Base-by-base conservation (phyloP, 345 rosid genomes). In the Cardamine chenopodiifolia region DNA sequence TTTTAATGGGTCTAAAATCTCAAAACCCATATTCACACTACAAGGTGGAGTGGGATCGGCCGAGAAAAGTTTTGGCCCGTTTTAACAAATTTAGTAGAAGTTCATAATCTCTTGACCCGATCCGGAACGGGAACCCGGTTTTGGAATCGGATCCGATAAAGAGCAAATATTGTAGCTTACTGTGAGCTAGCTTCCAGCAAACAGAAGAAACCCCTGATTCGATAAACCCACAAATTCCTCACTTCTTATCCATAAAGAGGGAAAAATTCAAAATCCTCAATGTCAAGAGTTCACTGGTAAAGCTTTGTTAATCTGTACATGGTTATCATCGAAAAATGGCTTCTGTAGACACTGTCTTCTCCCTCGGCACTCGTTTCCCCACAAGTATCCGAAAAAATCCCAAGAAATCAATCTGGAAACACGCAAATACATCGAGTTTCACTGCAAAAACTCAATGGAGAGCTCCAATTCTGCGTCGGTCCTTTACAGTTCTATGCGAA, bases 401-500 rank as follows among this genome's bases (percentile, higher is more conserved):
- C 35, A 35, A 76, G 18, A 82, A 32, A 56, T 54, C 68, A 28
- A 71, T 78, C 23, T 37, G 79, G 6, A 61, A 28, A 66, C 66
- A 34, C 20, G 22, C 59, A 3, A 32, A 15, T 12, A 8, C 80
- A 34, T 57, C 66, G 9, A 69, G 7, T 70, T 83, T 73, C 18
- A 47, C 71, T 20, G 74, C 80, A 7, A 84, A 57, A 59, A 59
- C 56, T 59, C 72, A 39, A 47, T 66, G 80, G 14, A 78, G 79
- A 59, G 55, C 84, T 53, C 80, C 84, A 11, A 66, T 82, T 73
- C 80, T 80, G 40, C 86, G 61, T 49, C 84, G 83, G 2, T 83
- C 96, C 52, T 77, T 84, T 68, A 83, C 87, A 2, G 84, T 87
- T 69, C 44, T 87, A 1, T 83, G 88, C 76, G 80, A 81, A 56